Percentiles rank a stretch among this genome's conserved stretches.
These are phyloP conservation scores for Saccharomycopsis sp. DNA, from an alignment of 805 yeast species.

Conservation along the genomic window DNA sequence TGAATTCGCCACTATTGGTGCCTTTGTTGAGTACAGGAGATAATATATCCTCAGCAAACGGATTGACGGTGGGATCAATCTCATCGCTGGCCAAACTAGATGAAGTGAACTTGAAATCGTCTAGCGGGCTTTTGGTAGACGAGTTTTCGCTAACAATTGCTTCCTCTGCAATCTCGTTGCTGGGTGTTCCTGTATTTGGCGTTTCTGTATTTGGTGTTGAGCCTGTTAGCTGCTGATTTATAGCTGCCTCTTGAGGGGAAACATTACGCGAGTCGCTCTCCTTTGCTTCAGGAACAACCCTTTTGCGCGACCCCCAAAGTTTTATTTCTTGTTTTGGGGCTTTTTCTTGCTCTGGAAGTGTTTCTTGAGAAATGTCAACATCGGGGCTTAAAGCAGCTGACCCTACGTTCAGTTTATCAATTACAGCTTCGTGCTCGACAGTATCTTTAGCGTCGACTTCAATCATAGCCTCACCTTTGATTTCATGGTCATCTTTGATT, in stretches of 20 bases:
- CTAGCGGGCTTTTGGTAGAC: not conserved
- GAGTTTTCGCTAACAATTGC: not conserved
- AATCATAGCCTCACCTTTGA: not conserved
- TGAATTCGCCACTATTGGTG: not conserved
- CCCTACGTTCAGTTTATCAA: not conserved
- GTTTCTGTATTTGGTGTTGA: not conserved
- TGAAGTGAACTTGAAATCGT: not conserved
- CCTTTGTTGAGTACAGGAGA: not conserved
- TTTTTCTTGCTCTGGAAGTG: not conserved
- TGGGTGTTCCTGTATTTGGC: not conserved
- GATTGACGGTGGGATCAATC: not conserved
- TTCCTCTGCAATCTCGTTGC: not conserved
- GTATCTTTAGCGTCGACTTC: not conserved
- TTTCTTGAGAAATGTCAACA: too few species aligned
- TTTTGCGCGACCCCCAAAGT: not conserved
- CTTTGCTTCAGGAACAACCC: not conserved
- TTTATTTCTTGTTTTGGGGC: too few species aligned
- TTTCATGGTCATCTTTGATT: conserved; percentile 1
- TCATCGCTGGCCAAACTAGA: not conserved
- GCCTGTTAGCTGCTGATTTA: not conserved
- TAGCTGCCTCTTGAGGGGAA: too few species aligned
- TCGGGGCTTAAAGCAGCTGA: not conserved
- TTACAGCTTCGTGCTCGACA: not conserved
- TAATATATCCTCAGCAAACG: not conserved
- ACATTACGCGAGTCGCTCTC: too few species aligned